A percentile compares a stretch with the other conserved stretches of the same genome.
phyloP scores from a whole-genome alignment of 768 basidiomycete genomes.

The Hericium alpestre region DNA sequence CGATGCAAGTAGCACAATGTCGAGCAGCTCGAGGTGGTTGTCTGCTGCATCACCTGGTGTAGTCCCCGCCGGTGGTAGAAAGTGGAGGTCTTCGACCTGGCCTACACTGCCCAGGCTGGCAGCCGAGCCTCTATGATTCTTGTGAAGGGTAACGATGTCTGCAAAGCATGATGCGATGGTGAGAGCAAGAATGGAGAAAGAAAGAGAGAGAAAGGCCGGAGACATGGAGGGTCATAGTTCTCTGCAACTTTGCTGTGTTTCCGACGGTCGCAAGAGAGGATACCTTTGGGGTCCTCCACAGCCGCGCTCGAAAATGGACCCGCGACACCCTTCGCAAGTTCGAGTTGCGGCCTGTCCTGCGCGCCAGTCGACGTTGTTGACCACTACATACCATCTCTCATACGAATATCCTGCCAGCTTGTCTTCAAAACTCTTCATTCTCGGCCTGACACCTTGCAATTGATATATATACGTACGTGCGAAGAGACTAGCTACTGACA shows the following conservation, averaged over 20 bases:
- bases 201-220: constrained; percentile 6
- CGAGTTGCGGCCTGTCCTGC: too few relatives aligned
- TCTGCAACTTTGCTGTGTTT: not conserved
- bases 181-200: constrained; percentile 10
- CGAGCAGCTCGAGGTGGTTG: constrained; percentile 54
- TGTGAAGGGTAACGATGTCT: constrained; percentile 16
- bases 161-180: constrained; percentile 16
- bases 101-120: constrained; percentile 1
- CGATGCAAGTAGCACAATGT: constrained; percentile 82
- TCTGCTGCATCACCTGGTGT: constrained; percentile 4
- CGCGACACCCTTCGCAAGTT: too few relatives aligned
- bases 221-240: constrained; percentile 11
- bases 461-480: too few relatives aligned
- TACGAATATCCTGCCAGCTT: too few relatives aligned
- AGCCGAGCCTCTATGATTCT: constrained; percentile 6
- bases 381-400: too few relatives aligned
- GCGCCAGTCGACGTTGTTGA: too few relatives aligned
- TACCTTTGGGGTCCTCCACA: too few relatives aligned
- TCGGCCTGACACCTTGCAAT: too few relatives aligned
- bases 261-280: too few relatives aligned
- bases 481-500: too few relatives aligned
- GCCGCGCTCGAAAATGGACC: too few relatives aligned
- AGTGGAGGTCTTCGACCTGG: constrained; percentile 5
- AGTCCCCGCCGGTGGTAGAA: constrained; percentile 9
- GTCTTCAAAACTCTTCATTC: too few relatives aligned